Percentiles rank a stretch among this genome's conserved stretches.
These are phyloP conservation scores for Gracilariopsis chorda DNA, from an alignment of 23 red algal genomes.

Conservation along the genomic window DNA sequence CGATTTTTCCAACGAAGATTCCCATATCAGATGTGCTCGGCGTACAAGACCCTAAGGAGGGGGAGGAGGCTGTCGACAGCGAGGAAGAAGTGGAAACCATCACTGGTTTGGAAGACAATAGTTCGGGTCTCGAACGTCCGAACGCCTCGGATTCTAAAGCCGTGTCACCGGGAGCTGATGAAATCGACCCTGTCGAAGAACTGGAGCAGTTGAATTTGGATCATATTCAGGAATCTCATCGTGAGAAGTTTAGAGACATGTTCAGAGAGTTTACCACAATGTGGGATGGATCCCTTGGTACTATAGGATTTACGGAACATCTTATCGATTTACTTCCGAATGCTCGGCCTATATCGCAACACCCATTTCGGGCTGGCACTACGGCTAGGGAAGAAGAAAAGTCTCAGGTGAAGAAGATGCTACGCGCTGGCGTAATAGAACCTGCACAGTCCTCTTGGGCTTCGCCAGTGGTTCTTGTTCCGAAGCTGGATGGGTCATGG, in stretches of 20 bases:
- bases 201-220: neutral
- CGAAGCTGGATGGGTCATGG: neutral
- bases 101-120: neutral
- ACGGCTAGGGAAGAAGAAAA: neutral
- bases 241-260: neutral
- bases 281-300: neutral
- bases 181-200: neutral
- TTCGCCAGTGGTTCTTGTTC: too few species aligned
- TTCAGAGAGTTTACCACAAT: neutral
- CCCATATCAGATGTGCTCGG: neutral
- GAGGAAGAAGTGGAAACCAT: too few species aligned
- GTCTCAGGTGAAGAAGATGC: neutral
- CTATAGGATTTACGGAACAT: neutral
- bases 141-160: neutral
- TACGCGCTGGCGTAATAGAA: too few species aligned
- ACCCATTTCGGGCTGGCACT: neutral
- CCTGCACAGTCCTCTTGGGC: too few species aligned
- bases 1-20: neutral
- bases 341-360: neutral
- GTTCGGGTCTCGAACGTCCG: neutral
- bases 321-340: neutral
- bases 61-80: neutral
- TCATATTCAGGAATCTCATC: neutral
- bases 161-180: neutral
- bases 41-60: neutral